Evolutionary conservation across 495 filamentous ascomycete species (phyloP), one percentile per base, ranked within the genome.

Genomic region (Entonaema liquescens): DNA sequence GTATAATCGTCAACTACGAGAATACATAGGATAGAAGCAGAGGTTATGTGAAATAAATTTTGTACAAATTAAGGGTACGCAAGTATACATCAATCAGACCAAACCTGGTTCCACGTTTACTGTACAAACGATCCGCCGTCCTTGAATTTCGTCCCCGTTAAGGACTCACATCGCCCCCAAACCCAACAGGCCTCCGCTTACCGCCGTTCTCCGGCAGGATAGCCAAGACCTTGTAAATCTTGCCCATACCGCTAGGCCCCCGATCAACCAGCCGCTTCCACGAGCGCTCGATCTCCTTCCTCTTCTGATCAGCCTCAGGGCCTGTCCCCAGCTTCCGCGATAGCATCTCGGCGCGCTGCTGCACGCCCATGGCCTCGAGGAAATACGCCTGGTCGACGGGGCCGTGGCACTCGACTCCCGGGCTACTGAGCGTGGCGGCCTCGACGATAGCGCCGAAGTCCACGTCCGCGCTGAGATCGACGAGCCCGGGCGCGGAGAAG

Each of bases 181-280:
- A 98, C 23, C 95, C 95, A 70, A 98, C 92, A 8, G 95, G 95
- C 38, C 89, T 84, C 68, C 90, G 83, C 75, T 79, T 81, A 3
- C 92, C 93, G 19, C 83, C 87, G 70, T 89, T 89, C 79, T 93
- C 91, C 0, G 95, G 95, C 72, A 98, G 80, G 69, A 99, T 92
- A 29, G 94, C 90, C 86, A 99, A 84, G 8, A 88, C 93, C 83
- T 98, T 97, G 75, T 99, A 99, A 52, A 98, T 79, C 82, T 89
- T 91, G 2, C 95, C 95, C 95, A 98, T 99, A 0, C 92, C 94
- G 52, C 85, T 87, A 12, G 86, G 89, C 0, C 90, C 87, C 36
- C 90, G 83, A 77, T 95, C 95, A 23, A 97, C 87, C 38, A 98
- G 78, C 65, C 95, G 80, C 80, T 86, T 89, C 87, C 93, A 95